A percentile compares a stretch with the other conserved stretches of the same genome.
Conservation (phyloP, 192 early-diverging fungal species). For the Spizellomyces punctatus region DNA sequence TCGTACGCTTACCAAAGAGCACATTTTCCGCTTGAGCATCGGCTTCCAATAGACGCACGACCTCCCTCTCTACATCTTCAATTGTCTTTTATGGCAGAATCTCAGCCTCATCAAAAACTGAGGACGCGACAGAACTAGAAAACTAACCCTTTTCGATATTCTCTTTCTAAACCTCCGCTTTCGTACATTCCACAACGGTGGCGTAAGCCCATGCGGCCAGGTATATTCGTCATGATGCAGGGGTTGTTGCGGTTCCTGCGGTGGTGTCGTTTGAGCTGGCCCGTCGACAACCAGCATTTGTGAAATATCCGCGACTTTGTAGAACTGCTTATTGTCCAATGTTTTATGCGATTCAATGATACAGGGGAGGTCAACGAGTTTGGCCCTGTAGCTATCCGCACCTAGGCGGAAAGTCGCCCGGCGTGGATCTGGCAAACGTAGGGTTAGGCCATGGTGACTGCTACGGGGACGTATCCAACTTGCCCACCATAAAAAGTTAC, state of each 20-base stretch:
- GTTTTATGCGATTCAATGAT: constrained; percentile 89
- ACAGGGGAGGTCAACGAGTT: constrained; percentile 80
- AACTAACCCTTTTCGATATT: constrained; percentile 62
- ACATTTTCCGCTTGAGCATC: constrained; percentile 76
- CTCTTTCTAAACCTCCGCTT: constrained; percentile 81
- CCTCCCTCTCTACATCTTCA: constrained; percentile 82
- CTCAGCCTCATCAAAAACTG: no score
- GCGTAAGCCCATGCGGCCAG: constrained; percentile 79
- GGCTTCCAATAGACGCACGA: constrained; percentile 73
- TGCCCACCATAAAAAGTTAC: constrained; percentile 46
- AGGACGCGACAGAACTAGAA: no score
- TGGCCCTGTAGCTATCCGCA: constrained; percentile 58
- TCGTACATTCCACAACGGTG: constrained; percentile 74
- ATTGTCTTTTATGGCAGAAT: constrained; percentile 36
- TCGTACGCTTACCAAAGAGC: constrained; percentile 55
- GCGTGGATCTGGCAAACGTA: constrained; percentile 38
- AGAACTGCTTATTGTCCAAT: constrained; percentile 81
- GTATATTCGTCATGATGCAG: constrained; percentile 62
- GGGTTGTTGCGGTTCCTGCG: constrained; percentile 3
- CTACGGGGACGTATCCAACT: not conserved
- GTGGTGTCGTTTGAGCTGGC: not conserved
- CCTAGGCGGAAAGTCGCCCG: constrained; percentile 61
- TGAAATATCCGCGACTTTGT: constrained; percentile 82
- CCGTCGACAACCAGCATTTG: constrained; percentile 58
- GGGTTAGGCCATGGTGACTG: not conserved